Base-by-base conservation (phyloP, 2,329 filamentous ascomycete species). In the Ascochyta koolunga region DNA sequence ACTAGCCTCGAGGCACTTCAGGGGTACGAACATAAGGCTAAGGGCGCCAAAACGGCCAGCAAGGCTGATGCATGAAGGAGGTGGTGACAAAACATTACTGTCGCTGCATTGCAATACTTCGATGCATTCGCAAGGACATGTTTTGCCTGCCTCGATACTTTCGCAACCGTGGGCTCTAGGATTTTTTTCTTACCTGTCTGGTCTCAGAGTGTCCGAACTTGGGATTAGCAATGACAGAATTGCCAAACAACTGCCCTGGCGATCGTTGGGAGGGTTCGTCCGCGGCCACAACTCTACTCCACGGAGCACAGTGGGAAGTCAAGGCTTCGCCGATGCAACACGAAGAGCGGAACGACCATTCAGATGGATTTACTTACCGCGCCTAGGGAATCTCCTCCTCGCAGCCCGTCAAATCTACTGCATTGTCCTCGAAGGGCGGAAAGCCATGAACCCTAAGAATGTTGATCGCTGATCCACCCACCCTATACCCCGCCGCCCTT, bases 391-490 rank as follows among this genome's bases (percentile, higher is more conserved):
- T 18, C n/a, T 39, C 18, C 32, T 15, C 25, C 33, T 46, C 41
- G 24, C 45, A 31, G 18, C 21, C 38, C 31, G 31, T 32, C 35
- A 15, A 44, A 16, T 32, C 40, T 16, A 15, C n/a, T 9, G 25
- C 16, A 7, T n/a, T 40, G 11, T 2, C 25, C 22, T 24, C 24
- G 8, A 36, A 44, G 45, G 35, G 44, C 51, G 51, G 24, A 45
- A 45, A 35, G 33, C 22, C 22, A 35, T 29, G 32, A 40, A 33
- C 25, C 46, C 41, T 43, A 49, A 42, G 32, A 33, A 25, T 45
- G 55, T 56, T 42, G 54, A 60, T 64, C 39, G 48, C 56, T 62
- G 38, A 59, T 53, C 57, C 57, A 56, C 49, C 42, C 36, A 39
- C 36, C 49, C 40, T 38, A 48, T 56, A 56, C 62, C 64, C 62